Evolutionary conservation across 176 grass and related monocot genomes (phyloP).

Genomic region (Zoysia pacifica): DNA sequence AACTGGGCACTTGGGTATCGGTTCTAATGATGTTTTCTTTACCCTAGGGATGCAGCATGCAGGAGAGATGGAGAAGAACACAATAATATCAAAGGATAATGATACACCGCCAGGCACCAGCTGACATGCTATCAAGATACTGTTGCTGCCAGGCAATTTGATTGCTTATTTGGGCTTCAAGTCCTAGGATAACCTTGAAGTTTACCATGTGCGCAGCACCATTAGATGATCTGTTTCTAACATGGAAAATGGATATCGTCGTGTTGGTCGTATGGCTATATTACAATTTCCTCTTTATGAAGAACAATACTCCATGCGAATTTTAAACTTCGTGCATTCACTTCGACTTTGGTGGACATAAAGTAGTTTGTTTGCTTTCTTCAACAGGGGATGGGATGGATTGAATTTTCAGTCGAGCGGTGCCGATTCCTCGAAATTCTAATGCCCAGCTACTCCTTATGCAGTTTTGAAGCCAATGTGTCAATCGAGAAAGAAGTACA

Average conservation of each 20-base stretch:
- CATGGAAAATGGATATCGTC: background rate
- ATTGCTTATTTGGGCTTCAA: background rate
- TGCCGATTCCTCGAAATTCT: background rate
- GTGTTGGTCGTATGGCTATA: background rate
- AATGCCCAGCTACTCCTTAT: background rate
- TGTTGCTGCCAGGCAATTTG: slow-evolving; percentile 12
- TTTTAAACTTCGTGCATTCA: background rate
- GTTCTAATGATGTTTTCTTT: slow-evolving; percentile 19
- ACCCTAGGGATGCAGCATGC: background rate
- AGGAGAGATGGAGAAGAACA: slow-evolving; percentile 8
- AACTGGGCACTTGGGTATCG: slow-evolving; percentile 1
- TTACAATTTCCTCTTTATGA: background rate
- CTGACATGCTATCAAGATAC: background rate
- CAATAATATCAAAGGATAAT: slow-evolving; percentile 13
- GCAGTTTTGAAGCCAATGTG: background rate
- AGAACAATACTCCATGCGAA: background rate
- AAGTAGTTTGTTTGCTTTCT: too few relatives aligned
- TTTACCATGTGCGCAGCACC: background rate
- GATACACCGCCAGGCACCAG: background rate
- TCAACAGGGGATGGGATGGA: background rate
- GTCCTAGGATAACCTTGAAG: background rate
- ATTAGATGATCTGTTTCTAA: background rate
- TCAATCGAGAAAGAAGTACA: background rate
- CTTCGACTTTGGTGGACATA: background rate
- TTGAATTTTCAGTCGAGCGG: background rate